Percentiles rank a stretch among this genome's conserved stretches.
phyloP scores from a whole-genome alignment of 2,329 filamentous ascomycete genomes.

The Lojkania enalia region DNA sequence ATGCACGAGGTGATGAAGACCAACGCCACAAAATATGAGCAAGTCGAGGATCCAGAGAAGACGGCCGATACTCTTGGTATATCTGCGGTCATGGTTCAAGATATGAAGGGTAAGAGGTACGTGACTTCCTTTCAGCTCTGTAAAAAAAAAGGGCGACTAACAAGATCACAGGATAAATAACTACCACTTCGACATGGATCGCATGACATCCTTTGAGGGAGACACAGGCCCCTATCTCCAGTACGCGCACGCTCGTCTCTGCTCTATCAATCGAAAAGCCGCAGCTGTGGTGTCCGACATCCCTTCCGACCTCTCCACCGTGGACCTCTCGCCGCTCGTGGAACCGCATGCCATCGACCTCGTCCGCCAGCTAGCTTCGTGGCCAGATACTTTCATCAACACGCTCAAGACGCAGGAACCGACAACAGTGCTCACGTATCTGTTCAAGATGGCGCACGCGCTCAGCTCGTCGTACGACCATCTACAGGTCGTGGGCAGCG shows the following conservation, averaged over 20 bases:
- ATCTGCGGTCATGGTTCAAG: conserved; percentile 95
- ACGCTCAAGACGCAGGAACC: conserved; percentile 83
- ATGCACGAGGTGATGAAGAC: conserved; percentile 98
- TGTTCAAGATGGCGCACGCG: conserved; percentile 81
- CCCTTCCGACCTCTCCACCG: conserved; percentile 64
- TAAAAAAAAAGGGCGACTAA: no score
- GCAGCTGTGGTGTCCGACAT: conserved; percentile 52
- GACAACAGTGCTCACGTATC: conserved; percentile 68
- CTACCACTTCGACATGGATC: conserved; percentile 76
- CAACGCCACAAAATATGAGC: conserved; percentile 87
- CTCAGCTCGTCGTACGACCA: conserved; percentile 82
- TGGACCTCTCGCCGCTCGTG: conserved; percentile 69
- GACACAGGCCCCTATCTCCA: conserved; percentile 86
- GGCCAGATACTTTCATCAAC: conserved; percentile 82
- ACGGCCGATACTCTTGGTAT: conserved; percentile 90
- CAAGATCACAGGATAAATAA: no score
- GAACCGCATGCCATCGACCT: conserved; percentile 75
- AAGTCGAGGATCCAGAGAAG: conserved; percentile 79
- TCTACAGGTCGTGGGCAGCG: conserved; percentile 78
- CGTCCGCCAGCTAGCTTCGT: conserved; percentile 76
- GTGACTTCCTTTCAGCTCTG: conserved; percentile 1
- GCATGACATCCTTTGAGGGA: conserved; percentile 82
- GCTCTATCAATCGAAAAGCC: conserved; percentile 56
- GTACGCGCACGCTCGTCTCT: conserved; percentile 63
- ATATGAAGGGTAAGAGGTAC: conserved; percentile 96